Percentiles rank a stretch among this genome's conserved stretches.
Evolutionary conservation across 2,329 filamentous ascomycete genomes (phyloP).

Genomic region (Pseudogymnoascus pannorum): DNA sequence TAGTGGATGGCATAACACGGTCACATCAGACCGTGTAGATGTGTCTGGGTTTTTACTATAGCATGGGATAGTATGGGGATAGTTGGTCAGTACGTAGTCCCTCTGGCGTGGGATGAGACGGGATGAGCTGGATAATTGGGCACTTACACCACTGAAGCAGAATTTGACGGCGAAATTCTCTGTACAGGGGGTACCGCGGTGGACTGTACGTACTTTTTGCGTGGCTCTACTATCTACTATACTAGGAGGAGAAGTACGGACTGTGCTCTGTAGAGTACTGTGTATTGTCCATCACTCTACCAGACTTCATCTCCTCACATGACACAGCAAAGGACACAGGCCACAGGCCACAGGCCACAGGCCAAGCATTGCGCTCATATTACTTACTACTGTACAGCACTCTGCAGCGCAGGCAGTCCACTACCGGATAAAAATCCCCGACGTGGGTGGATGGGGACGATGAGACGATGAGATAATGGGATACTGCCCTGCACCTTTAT

Average conservation of each 20-base stretch:
- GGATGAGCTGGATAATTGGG: not conserved
- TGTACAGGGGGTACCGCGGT: not conserved
- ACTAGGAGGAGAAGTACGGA: too few relatives aligned
- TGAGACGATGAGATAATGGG: too few relatives aligned
- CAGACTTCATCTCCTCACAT: too few relatives aligned
- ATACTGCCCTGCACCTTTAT: not conserved
- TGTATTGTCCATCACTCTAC: too few relatives aligned
- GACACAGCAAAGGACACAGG: too few relatives aligned
- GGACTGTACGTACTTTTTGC: not conserved
- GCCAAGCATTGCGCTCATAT: not conserved
- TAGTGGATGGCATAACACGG: too few relatives aligned
- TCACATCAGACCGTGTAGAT: not conserved
- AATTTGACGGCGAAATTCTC: not conserved
- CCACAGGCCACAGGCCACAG: too few relatives aligned
- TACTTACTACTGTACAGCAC: not conserved
- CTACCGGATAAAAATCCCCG: not conserved
- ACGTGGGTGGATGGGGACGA: too few relatives aligned
- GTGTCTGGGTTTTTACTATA: not conserved
- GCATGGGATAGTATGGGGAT: not conserved
- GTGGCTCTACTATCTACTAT: not conserved
- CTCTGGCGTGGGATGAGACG: not conserved
- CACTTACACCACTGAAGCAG: not conserved
- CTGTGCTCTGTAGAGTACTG: too few relatives aligned
- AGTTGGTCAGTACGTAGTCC: too few relatives aligned
- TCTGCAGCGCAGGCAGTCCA: too few relatives aligned